Evolutionary conservation across 208 protist species (phyloP).

Genomic region (Trypanosoma mega): DNA sequence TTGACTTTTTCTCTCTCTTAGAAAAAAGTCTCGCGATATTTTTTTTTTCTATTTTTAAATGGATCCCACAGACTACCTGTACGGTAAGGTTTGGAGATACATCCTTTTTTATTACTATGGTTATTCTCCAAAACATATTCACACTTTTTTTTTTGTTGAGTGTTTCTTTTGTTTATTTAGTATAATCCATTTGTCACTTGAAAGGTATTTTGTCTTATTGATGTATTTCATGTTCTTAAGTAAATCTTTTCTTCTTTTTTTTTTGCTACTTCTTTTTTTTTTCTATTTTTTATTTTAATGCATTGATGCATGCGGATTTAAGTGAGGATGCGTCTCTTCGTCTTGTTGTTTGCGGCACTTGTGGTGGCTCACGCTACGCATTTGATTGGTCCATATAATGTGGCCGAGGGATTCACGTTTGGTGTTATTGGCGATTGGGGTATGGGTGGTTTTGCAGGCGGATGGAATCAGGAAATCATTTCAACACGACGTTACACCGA

Average conservation of each 20-base stretch:
- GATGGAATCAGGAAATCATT: constrained; percentile 12
- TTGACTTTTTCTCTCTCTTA: constrained; percentile 6
- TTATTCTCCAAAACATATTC: too few relatives aligned
- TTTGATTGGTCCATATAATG: too few relatives aligned
- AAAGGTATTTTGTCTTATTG: too few relatives aligned
- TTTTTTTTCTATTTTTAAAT: constrained; percentile 24
- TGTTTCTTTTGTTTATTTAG: not conserved
- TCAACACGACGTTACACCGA: constrained; percentile 21
- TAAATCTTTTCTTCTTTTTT: not conserved
- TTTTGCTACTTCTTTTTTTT: not conserved
- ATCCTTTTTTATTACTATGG: too few relatives aligned
- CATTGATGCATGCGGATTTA: too few relatives aligned
- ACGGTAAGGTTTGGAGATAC: too few relatives aligned
- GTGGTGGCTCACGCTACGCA: not conserved
- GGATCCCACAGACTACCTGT: too few relatives aligned
- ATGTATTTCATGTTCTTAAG: constrained; percentile 15
- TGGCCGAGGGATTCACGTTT: constrained; percentile 20
- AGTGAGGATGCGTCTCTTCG: too few relatives aligned
- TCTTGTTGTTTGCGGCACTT: not conserved
- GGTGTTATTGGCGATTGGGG: constrained; percentile 32
- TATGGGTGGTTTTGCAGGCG: constrained; percentile 12
- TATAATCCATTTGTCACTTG: constrained; percentile 2
- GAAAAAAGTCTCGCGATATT: not conserved
- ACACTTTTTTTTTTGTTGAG: constrained; percentile 9
- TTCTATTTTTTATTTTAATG: not conserved